phyloP scores from a whole-genome alignment of 768 basidiomycete genomes.

The Atractiella rhizophila region DNA sequence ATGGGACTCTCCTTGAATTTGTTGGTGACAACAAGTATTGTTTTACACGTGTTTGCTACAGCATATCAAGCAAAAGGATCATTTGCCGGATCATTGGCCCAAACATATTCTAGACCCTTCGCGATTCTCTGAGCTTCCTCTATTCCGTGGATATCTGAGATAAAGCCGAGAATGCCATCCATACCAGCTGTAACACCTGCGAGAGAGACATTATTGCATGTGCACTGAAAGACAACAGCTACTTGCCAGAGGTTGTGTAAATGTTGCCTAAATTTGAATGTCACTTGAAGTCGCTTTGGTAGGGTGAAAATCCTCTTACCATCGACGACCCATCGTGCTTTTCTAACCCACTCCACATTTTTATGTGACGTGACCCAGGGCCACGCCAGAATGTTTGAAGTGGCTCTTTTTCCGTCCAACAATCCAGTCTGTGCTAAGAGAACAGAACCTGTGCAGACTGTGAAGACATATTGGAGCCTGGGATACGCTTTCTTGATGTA shows the following conservation, averaged over 20 bases:
- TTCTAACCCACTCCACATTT: slow-evolving; percentile 6
- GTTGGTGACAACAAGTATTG: no score
- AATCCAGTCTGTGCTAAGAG: slow-evolving; percentile 9
- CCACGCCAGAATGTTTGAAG: slow-evolving; percentile 6
- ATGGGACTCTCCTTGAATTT: no score
- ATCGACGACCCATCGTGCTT: slow-evolving; percentile 10
- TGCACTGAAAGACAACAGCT: no score
- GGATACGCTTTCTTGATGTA: slow-evolving; percentile 4
- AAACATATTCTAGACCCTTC: slow-evolving; percentile 1
- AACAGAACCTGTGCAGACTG: slow-evolving; percentile 11
- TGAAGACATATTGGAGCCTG: slow-evolving; percentile 5
- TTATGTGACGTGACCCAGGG: slow-evolving; percentile 1
- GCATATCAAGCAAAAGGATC: slow-evolving; percentile 13
- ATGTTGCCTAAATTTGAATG: no score
- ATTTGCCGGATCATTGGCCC: slow-evolving; percentile 1
- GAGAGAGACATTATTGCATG: no score
- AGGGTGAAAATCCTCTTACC: no score
- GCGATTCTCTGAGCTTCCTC: slow-evolving; percentile 3
- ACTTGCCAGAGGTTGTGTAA: slow-evolving; percentile 8
- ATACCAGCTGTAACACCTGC: slow-evolving; percentile 11
- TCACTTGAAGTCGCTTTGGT: no score
- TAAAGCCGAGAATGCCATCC: slow-evolving; percentile 6
- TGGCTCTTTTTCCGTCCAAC: slow-evolving; percentile 8
- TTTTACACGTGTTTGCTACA: no score
- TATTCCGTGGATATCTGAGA: slow-evolving; percentile 2